These are phyloP conservation scores for Chlorophyllum brunneum DNA, from an alignment of 768 basidiomycete species.

Conservation along the genomic window DNA sequence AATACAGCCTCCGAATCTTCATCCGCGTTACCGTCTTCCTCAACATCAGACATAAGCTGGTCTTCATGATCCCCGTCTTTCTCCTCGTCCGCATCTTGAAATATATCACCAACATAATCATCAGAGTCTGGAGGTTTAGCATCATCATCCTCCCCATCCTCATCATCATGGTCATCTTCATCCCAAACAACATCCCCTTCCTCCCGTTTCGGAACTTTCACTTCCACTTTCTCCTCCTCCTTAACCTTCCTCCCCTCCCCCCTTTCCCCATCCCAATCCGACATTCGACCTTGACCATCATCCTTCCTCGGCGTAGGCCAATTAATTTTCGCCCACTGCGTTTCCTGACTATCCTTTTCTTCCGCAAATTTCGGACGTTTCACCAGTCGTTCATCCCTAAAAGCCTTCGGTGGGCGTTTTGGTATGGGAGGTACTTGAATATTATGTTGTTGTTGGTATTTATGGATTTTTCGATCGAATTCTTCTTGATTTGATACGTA, in stretches of 20 bases:
- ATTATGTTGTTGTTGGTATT: slow-evolving; percentile 25
- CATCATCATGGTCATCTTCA: background rate
- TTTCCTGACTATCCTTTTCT: background rate
- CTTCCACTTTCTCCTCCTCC: background rate
- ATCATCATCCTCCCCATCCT: background rate
- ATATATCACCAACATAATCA: slow-evolving; percentile 11
- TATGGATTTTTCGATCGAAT: slow-evolving; percentile 41
- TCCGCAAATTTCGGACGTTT: slow-evolving; percentile 8
- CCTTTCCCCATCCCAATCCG: too few species aligned
- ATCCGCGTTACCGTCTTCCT: background rate
- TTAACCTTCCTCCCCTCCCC: too few species aligned
- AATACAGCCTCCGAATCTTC: background rate
- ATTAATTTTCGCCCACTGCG: background rate
- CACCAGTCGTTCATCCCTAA: background rate
- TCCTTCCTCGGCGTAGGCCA: background rate
- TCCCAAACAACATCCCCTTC: background rate
- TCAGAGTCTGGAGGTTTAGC: background rate
- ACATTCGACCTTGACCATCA: too few species aligned
- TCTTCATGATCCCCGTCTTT: background rate
- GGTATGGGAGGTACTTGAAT: background rate
- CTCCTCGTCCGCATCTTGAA: background rate
- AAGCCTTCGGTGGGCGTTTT: background rate
- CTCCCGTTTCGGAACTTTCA: background rate
- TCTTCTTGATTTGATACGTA: slow-evolving; percentile 41
- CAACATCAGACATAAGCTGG: background rate